Evolutionary conservation across 2,329 filamentous ascomycete species (phyloP).

Genomic region (Trichoderma sp.): DNA sequence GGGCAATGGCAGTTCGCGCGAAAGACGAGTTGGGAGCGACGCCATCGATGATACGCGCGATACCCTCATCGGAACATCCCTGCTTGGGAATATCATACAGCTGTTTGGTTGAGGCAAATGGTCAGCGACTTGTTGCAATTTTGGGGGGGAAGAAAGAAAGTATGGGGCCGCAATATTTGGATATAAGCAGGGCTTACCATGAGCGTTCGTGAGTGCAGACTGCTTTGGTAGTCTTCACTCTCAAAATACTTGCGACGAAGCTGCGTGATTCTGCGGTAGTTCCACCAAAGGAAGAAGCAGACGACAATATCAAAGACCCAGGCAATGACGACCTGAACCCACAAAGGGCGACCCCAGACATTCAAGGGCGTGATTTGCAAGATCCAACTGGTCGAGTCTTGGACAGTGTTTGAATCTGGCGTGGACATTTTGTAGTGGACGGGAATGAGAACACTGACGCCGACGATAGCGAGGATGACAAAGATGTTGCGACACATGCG

Average conservation of each 20-base stretch:
- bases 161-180: neutral
- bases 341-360: constrained; percentile 55
- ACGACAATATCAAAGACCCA: constrained; percentile 74
- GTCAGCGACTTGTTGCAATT: constrained; percentile 21
- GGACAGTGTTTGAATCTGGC: constrained; percentile 28
- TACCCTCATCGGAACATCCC: constrained; percentile 80
- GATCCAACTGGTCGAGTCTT: constrained; percentile 48
- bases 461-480: constrained; percentile 68
- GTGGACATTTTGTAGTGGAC: constrained; percentile 63
- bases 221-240: constrained; percentile 83
- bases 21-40: constrained; percentile 77
- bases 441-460: constrained; percentile 77
- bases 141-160: neutral
- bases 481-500: constrained; percentile 95
- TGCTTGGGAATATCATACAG: constrained; percentile 80
- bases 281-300: constrained; percentile 83
- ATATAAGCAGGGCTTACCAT: constrained; percentile 52
- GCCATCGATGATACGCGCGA: constrained; percentile 78
- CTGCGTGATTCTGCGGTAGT: constrained; percentile 72
- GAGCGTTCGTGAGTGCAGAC: constrained; percentile 73
- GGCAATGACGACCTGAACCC: constrained; percentile 60
- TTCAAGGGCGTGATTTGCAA: constrained; percentile 61
- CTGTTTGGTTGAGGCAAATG: constrained; percentile 44
- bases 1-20: constrained; percentile 78
- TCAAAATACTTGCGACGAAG: constrained; percentile 80